These are phyloP conservation scores for Colletotrichum liriopes DNA, from an alignment of 2,329 filamentous ascomycete genomes.

Conservation along the genomic window DNA sequence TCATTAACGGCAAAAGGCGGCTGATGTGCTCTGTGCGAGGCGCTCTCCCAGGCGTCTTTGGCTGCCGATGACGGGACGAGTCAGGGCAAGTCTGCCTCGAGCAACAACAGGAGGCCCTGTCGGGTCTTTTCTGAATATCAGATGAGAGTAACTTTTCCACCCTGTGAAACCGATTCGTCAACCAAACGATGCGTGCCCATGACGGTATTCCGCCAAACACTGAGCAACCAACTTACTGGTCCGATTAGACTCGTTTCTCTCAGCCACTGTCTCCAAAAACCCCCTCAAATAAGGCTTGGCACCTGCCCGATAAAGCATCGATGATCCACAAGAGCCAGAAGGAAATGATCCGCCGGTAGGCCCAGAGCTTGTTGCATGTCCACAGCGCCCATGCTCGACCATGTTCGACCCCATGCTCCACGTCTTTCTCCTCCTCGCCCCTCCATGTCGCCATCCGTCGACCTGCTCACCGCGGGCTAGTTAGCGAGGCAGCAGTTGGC, in stretches of 20 bases:
- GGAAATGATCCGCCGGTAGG: slow-evolving; percentile 9
- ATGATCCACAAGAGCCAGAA: slow-evolving; percentile 31
- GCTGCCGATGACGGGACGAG: not conserved
- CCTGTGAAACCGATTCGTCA: not conserved
- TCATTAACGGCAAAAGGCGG: not conserved
- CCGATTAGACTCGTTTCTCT: slow-evolving; percentile 23
- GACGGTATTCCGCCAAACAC: not conserved
- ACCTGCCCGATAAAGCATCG: slow-evolving; percentile 38
- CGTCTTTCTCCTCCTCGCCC: slow-evolving; percentile 18
- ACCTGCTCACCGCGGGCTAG: slow-evolving; percentile 29
- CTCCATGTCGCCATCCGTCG: not conserved
- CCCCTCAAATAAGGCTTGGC: slow-evolving; percentile 39
- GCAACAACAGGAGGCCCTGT: not conserved
- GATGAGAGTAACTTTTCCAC: slow-evolving; percentile 6
- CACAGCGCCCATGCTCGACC: not conserved
- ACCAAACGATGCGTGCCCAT: not conserved
- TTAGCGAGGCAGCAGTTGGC: not conserved
- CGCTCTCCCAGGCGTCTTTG: not conserved
- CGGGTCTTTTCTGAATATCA: not conserved
- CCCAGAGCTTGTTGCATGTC: slow-evolving; percentile 14
- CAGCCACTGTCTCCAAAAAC: slow-evolving; percentile 22
- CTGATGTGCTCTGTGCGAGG: not conserved
- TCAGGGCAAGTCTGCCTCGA: not conserved
- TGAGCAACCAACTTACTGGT: not conserved
- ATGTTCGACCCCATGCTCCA: not conserved